Percentiles rank a stretch among this genome's conserved stretches.
Conservation (phyloP, 345 rosid genomes). For the Salix dunnii region DNA sequence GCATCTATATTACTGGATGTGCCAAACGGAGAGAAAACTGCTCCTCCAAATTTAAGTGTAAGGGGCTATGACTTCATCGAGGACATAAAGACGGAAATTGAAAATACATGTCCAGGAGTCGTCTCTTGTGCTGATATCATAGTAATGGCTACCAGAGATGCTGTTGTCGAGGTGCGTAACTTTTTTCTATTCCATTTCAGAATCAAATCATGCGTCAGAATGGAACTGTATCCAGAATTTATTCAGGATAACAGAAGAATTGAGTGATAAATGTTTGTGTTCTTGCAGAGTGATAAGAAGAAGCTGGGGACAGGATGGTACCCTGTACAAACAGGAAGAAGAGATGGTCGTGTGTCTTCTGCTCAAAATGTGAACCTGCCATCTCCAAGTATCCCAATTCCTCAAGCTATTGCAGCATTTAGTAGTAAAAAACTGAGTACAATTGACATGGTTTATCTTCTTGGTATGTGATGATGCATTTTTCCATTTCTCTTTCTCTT, state of each 20-base stretch:
- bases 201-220: too few species aligned
- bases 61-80: conserved; percentile 40
- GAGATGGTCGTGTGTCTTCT: conserved; percentile 32
- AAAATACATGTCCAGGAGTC: conserved; percentile 37
- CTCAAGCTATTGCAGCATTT: conserved; percentile 26
- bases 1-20: conserved; percentile 45
- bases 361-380: conserved; percentile 35
- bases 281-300: too few species aligned
- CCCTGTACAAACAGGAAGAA: conserved; percentile 47
- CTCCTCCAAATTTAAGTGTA: conserved; percentile 34
- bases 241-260: conserved; percentile 23
- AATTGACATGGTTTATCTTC: conserved; percentile 50
- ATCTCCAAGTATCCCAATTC: conserved; percentile 12
- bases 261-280: not conserved
- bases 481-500: not conserved
- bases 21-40: conserved; percentile 35
- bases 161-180: conserved; percentile 38
- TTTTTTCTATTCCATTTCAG: not conserved
- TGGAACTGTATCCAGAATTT: not conserved
- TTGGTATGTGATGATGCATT: conserved; percentile 26
- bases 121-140: conserved; percentile 69
- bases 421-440: conserved; percentile 26
- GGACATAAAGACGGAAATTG: conserved; percentile 31
- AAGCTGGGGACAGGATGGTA: conserved; percentile 24
- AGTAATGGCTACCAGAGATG: conserved; percentile 57